Conservation (phyloP, 345 rosid genomes). For the Geranium brycei region DNA sequence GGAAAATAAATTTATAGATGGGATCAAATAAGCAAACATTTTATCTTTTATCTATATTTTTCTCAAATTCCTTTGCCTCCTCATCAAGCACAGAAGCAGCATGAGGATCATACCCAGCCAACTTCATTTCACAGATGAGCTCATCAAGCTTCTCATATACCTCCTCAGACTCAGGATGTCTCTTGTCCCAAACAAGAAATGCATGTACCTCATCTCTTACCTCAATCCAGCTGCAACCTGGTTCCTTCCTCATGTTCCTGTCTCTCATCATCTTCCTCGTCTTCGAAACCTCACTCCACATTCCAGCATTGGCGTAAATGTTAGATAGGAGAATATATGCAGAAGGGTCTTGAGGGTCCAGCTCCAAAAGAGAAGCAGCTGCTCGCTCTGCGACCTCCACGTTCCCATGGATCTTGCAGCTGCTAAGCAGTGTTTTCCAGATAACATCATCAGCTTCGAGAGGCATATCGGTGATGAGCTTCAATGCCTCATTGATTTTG, state of each 20-base stretch:
- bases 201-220: constrained; percentile 61
- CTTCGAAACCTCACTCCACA: constrained; percentile 73
- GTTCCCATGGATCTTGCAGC: constrained; percentile 58
- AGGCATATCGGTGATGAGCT: constrained; percentile 59
- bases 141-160: constrained; percentile 42
- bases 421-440: constrained; percentile 76
- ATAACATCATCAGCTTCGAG: constrained; percentile 64
- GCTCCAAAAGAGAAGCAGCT: constrained; percentile 32
- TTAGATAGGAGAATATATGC: constrained; percentile 69
- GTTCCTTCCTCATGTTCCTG: constrained; percentile 67
- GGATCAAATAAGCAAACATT: too few relatives aligned
- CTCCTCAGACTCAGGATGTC: constrained; percentile 54
- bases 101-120: constrained; percentile 16
- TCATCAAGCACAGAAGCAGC: constrained; percentile 14
- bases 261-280: constrained; percentile 57
- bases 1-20: too few relatives aligned
- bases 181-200: constrained; percentile 53
- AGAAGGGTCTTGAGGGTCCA: constrained; percentile 73
- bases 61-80: not conserved
- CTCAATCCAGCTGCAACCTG: constrained; percentile 95
- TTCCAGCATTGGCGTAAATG: constrained; percentile 69
- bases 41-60: too few relatives aligned
- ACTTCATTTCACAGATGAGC: constrained; percentile 50
- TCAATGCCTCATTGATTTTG: constrained; percentile 37
- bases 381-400: constrained; percentile 73